Evolutionary conservation across 768 basidiomycete genomes (phyloP), one percentile per base, ranked within the genome.

Genomic region (Termitomyces sp.): DNA sequence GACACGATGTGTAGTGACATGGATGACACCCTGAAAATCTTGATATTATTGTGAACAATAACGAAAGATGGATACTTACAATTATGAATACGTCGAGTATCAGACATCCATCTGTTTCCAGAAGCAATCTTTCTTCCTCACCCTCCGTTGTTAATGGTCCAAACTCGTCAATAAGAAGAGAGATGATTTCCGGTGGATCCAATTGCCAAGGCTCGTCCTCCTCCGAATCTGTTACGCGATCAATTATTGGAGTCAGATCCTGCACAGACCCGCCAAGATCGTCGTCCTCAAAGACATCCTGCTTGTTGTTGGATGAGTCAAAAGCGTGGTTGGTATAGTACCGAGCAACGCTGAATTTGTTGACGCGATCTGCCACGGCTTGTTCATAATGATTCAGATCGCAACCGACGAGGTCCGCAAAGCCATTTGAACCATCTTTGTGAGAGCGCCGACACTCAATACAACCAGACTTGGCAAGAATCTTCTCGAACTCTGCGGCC

Each of bases 1-100:
- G 20, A 87, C 60, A 4, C 86, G 78, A 67, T 87, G 85, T 0
- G 83, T 85, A 0, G 86, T 88, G 20, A 87, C 66, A 65, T 87
- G 85, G 18, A 86, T 70, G 33, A 83, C 81, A 7, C 85, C 83
- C 76, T 82, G 47, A 52, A 65, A 41, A 48, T 24, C 14, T 28
- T 49, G 14, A 59, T 36, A 55, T 32, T n/a, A 48, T 20, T 46
- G 20, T 41, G 26, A 14, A 60, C 18, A 22, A 26, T 20, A 32
- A 22, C 43, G 24, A 30, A 22, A 40, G 40, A 26, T 14, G 14
- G 40, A 26, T 11, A n/a, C 76, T 57, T 16, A 80, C 78, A 53
- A 82, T 62, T n/a, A 82, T 74, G 10, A 77, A 65, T 11, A 81
- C 79, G 28, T 83, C 80, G 44, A 74, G 70, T 41, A 82, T 70